Conservation (phyloP, 345 rosid species). For the Salix viminalis region DNA sequence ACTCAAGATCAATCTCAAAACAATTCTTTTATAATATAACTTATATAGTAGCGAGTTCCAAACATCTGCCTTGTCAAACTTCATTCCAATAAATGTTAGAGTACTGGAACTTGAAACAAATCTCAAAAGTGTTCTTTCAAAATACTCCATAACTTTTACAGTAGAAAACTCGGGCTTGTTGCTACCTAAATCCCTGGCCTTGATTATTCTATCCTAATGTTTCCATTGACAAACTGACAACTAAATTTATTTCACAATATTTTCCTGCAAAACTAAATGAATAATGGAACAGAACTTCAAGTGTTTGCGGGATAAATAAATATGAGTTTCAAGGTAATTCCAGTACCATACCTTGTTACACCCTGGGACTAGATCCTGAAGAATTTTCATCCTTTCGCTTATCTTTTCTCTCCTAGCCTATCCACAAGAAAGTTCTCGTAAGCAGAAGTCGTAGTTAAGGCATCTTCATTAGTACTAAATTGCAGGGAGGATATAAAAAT, state of each 20-base stretch:
- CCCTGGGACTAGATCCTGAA: slow-evolving; percentile 90
- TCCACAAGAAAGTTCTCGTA: slow-evolving; percentile 14
- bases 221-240: too few relatives aligned
- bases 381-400: slow-evolving; percentile 87
- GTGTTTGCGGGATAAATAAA: not conserved
- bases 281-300: not conserved
- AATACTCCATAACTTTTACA: not conserved
- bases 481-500: not conserved
- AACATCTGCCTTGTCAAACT: not conserved
- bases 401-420: slow-evolving; percentile 96
- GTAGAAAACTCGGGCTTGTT: not conserved
- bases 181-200: not conserved
- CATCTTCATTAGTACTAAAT: not conserved
- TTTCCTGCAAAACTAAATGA: not conserved
- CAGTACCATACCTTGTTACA: slow-evolving; percentile 65
- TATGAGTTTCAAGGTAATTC: not conserved
- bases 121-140: not conserved
- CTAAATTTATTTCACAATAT: not conserved
- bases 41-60: not conserved
- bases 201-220: not conserved
- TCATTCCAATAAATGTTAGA: not conserved
- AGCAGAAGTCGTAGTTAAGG: slow-evolving; percentile 11
- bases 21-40: not conserved
- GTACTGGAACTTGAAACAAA: not conserved
- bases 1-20: not conserved